Conservation (phyloP, 2,329 filamentous ascomycete species). For the Colletotrichum theobromicola region DNA sequence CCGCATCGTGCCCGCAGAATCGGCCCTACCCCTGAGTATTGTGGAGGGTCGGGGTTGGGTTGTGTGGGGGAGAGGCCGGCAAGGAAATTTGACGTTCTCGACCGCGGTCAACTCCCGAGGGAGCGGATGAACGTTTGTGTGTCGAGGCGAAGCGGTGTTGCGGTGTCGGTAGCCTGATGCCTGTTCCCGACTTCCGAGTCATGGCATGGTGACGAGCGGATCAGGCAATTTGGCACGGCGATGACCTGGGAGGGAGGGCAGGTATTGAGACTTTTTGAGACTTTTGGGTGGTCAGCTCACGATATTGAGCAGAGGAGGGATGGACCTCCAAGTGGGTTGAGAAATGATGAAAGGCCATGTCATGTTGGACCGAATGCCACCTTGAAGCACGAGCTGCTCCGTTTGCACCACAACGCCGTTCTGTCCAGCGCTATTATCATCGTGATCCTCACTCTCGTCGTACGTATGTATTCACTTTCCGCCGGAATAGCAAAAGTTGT, state of each 20-base stretch:
- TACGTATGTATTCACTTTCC: not conserved
- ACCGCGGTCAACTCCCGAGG: slow-evolving; percentile 14
- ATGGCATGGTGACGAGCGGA: not conserved
- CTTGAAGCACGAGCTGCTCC: not conserved
- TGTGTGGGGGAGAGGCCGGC: slow-evolving; percentile 3
- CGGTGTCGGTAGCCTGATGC: not conserved
- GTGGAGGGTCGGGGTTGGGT: slow-evolving; percentile 16
- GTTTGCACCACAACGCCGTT: not conserved
- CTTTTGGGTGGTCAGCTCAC: not conserved
- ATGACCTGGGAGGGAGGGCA: not conserved
- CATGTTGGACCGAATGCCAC: not conserved
- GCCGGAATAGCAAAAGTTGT: not conserved
- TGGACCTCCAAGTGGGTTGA: not conserved
- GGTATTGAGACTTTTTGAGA: not conserved
- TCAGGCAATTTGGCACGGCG: not conserved
- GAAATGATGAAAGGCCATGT: not conserved
- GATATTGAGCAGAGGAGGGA: not conserved
- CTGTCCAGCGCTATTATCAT: not conserved
- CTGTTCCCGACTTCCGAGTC: not conserved
- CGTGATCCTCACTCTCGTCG: not conserved
- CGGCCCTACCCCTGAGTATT: slow-evolving; percentile 8
- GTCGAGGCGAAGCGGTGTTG: not conserved
- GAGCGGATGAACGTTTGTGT: not conserved
- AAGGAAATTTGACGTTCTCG: not conserved
- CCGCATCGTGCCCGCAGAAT: slow-evolving; percentile 13